Base-by-base conservation (phyloP, 495 filamentous ascomycete species). In the Aspergillus panamensis region DNA sequence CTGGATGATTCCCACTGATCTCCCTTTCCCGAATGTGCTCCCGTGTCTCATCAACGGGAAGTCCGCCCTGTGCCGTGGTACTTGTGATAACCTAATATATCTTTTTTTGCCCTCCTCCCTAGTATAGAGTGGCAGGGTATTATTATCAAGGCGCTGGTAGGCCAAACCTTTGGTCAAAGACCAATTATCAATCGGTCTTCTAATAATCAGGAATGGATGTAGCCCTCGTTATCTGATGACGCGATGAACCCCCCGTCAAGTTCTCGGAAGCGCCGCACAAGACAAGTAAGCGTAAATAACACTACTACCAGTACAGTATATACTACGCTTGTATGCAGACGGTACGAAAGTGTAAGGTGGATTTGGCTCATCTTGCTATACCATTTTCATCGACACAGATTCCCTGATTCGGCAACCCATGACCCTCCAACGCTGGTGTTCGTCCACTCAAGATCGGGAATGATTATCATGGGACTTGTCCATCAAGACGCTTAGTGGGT, bases 1-100 rank as follows among this genome's bases (percentile, higher is more conserved):
- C 64, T 66, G 44, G 55, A 61, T 51, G 58, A 59, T 61, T 61
- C 58, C 71, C 73, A 75, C 71, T 75, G 73, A 74, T 75, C 73
- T 72, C 57, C 70, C 69, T 59, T 66, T 53, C 73, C 61, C 59
- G 61, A 56, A 58, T 54, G 53, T 59, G 58, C 60, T 68, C 59
- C 70, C 66, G 61, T 64, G 64, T 67, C 62, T 64, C 60, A 29
- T 58, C 43, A 58, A 49, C 48, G 64, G 60, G 43, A 48, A 61
- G 47, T 53, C 64, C 60, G 64, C 51, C 25, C 58, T 10, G 66
- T 64, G 57, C 60, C 67, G 60, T 62, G 69, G 67, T 59, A 48
- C 57, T 53, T 33, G 3, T 21, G 48, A 55, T 37, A 57, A 48
- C 37, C 47, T 25, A 49, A 57, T 30, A 21, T 7, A 19, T 8